Conservation (phyloP, 371 early-diverging fungal species). For the Mucor saturninus region DNA sequence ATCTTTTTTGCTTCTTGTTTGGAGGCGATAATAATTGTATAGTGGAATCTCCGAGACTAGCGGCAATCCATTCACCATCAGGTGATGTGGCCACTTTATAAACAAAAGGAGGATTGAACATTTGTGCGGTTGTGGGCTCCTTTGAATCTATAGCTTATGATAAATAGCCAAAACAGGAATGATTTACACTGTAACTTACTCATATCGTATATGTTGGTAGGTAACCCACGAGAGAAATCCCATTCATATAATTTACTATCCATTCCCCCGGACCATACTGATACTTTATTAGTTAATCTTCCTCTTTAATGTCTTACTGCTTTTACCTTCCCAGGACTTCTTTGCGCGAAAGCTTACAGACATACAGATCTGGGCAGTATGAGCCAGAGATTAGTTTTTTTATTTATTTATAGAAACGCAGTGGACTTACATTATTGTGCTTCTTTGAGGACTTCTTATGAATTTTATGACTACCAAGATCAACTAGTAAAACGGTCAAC, state of each 20-base stretch:
- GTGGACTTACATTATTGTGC: slow-evolving; percentile 37
- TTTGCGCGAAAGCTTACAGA: slow-evolving; percentile 43
- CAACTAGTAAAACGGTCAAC: slow-evolving; percentile 27
- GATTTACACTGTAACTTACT: slow-evolving; percentile 22
- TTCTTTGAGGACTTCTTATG: slow-evolving; percentile 46
- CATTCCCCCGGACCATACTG: slow-evolving; percentile 58
- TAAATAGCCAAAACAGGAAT: neutral
- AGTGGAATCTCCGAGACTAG: slow-evolving; percentile 49
- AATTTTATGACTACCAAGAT: slow-evolving; percentile 43
- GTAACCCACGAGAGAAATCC: slow-evolving; percentile 50
- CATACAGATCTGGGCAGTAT: slow-evolving; percentile 46
- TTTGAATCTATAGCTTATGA: slow-evolving; percentile 24
- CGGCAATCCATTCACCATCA: slow-evolving; percentile 46
- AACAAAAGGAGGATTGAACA: slow-evolving; percentile 59
- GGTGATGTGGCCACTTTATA: slow-evolving; percentile 35
- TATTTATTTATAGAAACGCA: neutral
- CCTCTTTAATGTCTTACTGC: neutral
- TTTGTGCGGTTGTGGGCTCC: slow-evolving; percentile 41
- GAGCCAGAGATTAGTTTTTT: neutral
- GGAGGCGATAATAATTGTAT: slow-evolving; percentile 32
- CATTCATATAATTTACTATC: slow-evolving; percentile 49
- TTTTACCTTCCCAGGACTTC: slow-evolving; percentile 54
- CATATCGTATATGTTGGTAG: slow-evolving; percentile 35
- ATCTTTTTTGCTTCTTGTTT: slow-evolving; percentile 24
- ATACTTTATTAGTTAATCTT: neutral